Percentiles rank a stretch among this genome's conserved stretches.
Conservation (phyloP, 129 eudicot genomes). For the Artemisia annua region DNA sequence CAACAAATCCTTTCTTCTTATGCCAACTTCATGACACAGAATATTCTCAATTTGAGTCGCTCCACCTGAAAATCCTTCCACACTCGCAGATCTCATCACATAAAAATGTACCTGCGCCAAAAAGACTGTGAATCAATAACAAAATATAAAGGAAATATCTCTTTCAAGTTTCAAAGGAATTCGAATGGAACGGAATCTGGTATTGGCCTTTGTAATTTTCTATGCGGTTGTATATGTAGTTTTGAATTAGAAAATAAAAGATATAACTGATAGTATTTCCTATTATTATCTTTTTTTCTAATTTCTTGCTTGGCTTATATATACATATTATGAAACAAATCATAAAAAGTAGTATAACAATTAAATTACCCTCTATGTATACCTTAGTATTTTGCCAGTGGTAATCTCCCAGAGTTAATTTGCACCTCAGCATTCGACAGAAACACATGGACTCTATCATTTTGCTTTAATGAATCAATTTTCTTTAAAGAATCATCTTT, state of each 20-base stretch:
- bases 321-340: no score
- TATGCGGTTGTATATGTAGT: no score
- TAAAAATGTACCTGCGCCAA: conserved; percentile 34
- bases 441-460: conserved; percentile 44
- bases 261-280: no score
- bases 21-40: conserved; percentile 39
- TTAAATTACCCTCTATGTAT: neutral
- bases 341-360: no score
- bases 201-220: neutral
- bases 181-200: neutral
- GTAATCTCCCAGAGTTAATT: conserved; percentile 41
- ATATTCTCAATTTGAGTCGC: conserved; percentile 46
- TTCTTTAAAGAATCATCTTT: conserved; percentile 28
- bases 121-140: conserved; percentile 12
- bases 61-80: conserved; percentile 31
- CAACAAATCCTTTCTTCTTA: conserved; percentile 48
- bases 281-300: no score
- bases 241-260: no score
- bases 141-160: neutral
- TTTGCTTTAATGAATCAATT: conserved; percentile 36
- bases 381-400: conserved; percentile 61
- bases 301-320: no score
- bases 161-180: no score
- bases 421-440: conserved; percentile 57
- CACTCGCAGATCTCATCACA: conserved; percentile 30